These are phyloP conservation scores for Wickerhamiella dianesei DNA, from an alignment of 805 yeast genomes.

Conservation along the genomic window DNA sequence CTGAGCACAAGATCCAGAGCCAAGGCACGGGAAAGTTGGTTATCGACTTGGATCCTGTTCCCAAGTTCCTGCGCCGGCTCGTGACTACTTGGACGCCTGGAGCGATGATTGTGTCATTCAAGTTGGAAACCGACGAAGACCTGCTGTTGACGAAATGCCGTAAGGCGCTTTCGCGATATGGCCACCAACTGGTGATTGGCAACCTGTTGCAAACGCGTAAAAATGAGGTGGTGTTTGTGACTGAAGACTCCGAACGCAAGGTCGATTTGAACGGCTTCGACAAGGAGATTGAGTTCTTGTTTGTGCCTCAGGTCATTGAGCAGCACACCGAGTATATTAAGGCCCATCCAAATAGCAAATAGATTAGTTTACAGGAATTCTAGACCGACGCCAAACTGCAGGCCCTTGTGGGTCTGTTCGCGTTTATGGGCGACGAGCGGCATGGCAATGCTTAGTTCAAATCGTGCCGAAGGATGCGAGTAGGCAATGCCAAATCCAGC, in stretches of 20 bases:
- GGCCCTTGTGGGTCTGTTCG: conserved; percentile 46
- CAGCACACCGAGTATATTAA: conserved; percentile 46
- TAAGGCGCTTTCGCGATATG: conserved; percentile 70
- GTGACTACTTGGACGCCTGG: conserved; percentile 92
- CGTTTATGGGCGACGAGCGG: conserved; percentile 42
- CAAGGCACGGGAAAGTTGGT: conserved; percentile 51
- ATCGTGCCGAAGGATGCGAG: conserved; percentile 50
- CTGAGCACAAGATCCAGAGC: conserved; percentile 91
- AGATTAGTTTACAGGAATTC: conserved; percentile 34
- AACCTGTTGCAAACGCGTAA: conserved; percentile 82
- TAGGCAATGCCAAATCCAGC: conserved; percentile 50
- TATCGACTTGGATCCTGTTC: conserved; percentile 88
- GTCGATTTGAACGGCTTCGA: conserved; percentile 32
- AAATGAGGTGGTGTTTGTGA: conserved; percentile 74
- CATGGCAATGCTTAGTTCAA: conserved; percentile 50
- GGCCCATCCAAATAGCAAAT: neutral
- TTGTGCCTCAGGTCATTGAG: conserved; percentile 62
- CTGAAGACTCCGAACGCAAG: conserved; percentile 24
- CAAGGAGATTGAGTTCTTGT: conserved; percentile 61
- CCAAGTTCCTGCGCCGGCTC: conserved; percentile 75
- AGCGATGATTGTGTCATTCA: conserved; percentile 89
- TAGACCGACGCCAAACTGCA: conserved; percentile 53
- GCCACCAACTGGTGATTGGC: conserved; percentile 90
- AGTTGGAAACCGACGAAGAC: conserved; percentile 71
- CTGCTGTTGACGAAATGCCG: conserved; percentile 63